Evolutionary conservation across 108 stramenopile genomes (phyloP).

Genomic region (Schizochytrium sp.): DNA sequence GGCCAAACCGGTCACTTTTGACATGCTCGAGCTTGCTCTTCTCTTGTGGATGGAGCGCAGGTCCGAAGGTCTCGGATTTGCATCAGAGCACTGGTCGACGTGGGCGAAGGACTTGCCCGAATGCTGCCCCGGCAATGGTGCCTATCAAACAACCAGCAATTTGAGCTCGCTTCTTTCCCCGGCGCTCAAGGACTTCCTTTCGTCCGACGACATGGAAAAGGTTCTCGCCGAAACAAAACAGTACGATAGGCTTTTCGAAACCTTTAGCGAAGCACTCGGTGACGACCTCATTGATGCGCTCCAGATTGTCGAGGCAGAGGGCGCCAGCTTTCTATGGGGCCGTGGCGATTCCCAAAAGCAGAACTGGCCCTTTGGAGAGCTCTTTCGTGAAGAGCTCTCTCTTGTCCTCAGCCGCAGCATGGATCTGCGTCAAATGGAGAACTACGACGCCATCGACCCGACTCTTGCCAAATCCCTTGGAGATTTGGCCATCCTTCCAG

Average conservation of each 20-base stretch:
- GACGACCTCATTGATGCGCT: neutral
- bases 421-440: neutral
- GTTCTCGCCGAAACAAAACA: neutral
- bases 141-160: neutral
- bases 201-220: neutral
- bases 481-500: neutral
- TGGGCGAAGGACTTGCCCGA: neutral
- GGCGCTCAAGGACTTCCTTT: neutral
- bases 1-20: neutral
- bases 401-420: neutral
- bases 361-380: neutral
- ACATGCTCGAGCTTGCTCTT: neutral
- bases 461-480: neutral
- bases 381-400: constrained; percentile 13
- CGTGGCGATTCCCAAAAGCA: neutral
- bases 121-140: neutral
- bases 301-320: neutral
- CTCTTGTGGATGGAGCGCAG: neutral
- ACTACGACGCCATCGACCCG: neutral
- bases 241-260: neutral
- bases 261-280: neutral
- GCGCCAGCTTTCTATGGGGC: neutral
- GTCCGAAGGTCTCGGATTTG: neutral
- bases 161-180: neutral
- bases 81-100: neutral